Base-by-base conservation (phyloP, 1,284 basidiomycete genomes). In the Cerioporus squamosus region DNA sequence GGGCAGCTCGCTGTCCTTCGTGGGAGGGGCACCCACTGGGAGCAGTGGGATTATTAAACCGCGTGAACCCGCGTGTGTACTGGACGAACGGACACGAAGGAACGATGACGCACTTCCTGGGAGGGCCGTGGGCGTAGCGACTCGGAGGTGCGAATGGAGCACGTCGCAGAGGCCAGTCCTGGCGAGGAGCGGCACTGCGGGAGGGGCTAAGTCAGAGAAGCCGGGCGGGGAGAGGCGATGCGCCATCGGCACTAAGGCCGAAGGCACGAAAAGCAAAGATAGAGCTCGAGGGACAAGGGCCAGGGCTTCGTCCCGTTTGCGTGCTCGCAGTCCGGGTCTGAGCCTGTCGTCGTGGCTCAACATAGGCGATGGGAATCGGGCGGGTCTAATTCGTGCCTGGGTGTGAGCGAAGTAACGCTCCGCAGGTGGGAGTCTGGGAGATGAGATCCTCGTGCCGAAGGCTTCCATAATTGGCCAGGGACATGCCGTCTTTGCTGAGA, bases 301-400 rank as follows among this genome's bases (percentile, higher is more conserved):
- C 8, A 36, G 33, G 33, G 9, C 33, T 6, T 15, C 33, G 26
- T 9, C 9, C 26, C 6, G 26, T 36, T 10, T 10, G 33, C 33
- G 33, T 36, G 3, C 10, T 26, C 22, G 40, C 38, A 53, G 22
- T 23, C 6, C 26, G 1, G 26, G 26, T 46, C 49, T 23, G 46
- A 45, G 59, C 46, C 48, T 53, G 48, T 51, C 31, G 55, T 47
- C 31, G 55, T 47, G 58, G 43, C 42, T 47, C 33, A 60, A 52
- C 58, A 58, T 47, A 48, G 53, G 39, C 53, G 45, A 53, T 60
- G 58, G 61, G 61, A 63, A 47, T 49, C 53, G 45, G 51, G 49
- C 47, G 59, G 53, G 22, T 40, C 49, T 12, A 49, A 31, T 39
- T n/a, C 42, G 61, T 63, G 54, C 61, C 61, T 63, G 52, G 45